Conservation (phyloP, 305 asterid species). For the Stenogyne calaminthoides region DNA sequence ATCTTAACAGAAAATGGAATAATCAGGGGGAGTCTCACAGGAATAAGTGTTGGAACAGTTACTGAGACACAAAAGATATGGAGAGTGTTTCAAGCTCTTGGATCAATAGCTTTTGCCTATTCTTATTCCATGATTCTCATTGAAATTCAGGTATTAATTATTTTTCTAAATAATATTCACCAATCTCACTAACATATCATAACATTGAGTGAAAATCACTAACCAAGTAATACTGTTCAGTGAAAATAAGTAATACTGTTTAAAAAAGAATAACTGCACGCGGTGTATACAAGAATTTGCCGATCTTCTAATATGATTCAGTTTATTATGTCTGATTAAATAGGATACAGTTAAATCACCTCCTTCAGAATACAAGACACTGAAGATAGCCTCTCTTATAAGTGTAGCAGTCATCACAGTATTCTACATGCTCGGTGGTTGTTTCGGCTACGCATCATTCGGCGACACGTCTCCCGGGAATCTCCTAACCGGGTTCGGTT, state of each 20-base stretch:
- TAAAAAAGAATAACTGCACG: no score
- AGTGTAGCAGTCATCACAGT: constrained; percentile 54
- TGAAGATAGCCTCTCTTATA: constrained; percentile 53
- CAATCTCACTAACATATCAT: no score
- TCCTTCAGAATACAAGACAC: constrained; percentile 61
- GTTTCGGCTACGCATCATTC: constrained; percentile 72
- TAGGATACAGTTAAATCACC: constrained; percentile 69
- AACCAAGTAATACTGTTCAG: no score
- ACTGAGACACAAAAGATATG: constrained; percentile 62
- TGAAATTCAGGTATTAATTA: constrained; percentile 60
- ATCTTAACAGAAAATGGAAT: constrained; percentile 49
- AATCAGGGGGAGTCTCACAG: constrained; percentile 58
- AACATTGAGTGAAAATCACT: no score
- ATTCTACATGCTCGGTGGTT: constrained; percentile 68
- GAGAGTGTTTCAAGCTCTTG: constrained; percentile 70
- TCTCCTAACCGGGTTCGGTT: constrained; percentile 71
- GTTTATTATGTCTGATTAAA: not conserved
- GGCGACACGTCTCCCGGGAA: constrained; percentile 61
- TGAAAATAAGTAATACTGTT: no score
- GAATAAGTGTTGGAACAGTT: constrained; percentile 49
- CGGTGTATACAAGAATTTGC: no score
- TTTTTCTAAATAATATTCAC: no score
- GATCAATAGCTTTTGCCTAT: constrained; percentile 79
- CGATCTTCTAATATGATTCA: no score
- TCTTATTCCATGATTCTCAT: constrained; percentile 63